A percentile compares a stretch with the other conserved stretches of the same genome.
Conservation (phyloP, 176 grass and related monocot species). For the Triticum dicoccoides region DNA sequence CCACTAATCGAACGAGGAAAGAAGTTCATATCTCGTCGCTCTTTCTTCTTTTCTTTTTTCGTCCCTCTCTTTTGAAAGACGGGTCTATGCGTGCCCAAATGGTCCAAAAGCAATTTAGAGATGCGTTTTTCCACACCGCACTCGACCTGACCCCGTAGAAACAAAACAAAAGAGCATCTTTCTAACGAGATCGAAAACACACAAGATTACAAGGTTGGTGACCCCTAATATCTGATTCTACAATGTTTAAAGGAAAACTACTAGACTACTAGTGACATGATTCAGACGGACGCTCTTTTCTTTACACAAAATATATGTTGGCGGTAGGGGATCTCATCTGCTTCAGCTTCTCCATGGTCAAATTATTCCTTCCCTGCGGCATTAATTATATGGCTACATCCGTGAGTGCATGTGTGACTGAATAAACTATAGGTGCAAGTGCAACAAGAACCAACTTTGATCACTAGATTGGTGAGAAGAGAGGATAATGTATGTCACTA, state of each 20-base stretch:
- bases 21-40: not conserved
- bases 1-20: not conserved
- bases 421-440: not conserved
- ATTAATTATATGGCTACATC: not conserved
- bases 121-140: not conserved
- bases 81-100: not conserved
- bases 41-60: not conserved
- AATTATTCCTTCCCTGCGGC: conserved; percentile 42
- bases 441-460: conserved; percentile 10
- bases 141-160: not conserved
- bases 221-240: not conserved
- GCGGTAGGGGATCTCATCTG: not conserved
- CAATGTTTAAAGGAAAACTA: too few relatives aligned
- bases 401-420: not conserved
- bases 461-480: not conserved
- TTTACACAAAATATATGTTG: not conserved
- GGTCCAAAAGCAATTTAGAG: not conserved
- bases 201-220: not conserved
- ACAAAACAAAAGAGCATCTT: not conserved
- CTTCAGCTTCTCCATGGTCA: not conserved
- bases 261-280: not conserved
- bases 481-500: not conserved
- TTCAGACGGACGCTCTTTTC: not conserved
- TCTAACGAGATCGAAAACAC: not conserved
- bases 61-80: not conserved